Evolutionary conservation across 2,329 filamentous ascomycete genomes (phyloP), one percentile per base, ranked within the genome.

Genomic region (Fusarium pininemorale): DNA sequence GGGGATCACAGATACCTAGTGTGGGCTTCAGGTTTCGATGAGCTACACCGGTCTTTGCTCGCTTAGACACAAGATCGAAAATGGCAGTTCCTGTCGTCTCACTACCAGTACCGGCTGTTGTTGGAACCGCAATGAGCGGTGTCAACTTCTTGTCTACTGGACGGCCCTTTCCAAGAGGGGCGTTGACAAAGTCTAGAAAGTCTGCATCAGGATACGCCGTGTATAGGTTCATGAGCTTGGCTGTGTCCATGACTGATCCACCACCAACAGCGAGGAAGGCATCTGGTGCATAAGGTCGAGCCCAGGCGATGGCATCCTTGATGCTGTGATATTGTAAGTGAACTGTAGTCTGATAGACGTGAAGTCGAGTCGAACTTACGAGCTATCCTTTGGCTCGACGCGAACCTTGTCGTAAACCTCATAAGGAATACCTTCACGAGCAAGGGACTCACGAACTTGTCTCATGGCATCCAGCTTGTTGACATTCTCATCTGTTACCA

Each of bases 81-180:
- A 99, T 99, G 59, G 97, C 97, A 0, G 96, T 99, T 26, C 96
- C 97, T 0, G 96, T 99, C 2, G 96, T 99, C 84, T 99, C 96
- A 62, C 94, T 96, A 8, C 94, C 94, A 0, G 94, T 96, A 51
- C 94, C 94, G 20, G 94, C 93, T 3, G 94, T 96, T 3, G 94
- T 96, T 6, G 94, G 94, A 3, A 96, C 91, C 39, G 94, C 94
- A 55, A 96, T 91, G n/a, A 96, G 87, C 4, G 94, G 94, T 77
- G 89, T 90, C 22, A 96, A 85, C 38, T 90, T 87, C 72, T 90
- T 91, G 56, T 89, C 89, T 60, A 96, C 91, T 0, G 94, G 94
- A n/a, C 89, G 84, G 8, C 96, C 96, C 72, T 93, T 94, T 67
- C 96, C 96, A 0, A 98, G 85, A 0, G 96, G 96, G 1, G 96